Percentiles rank a stretch among this genome's conserved stretches.
These are phyloP conservation scores for Mucor ambiguus DNA, from an alignment of 371 early-diverging fungal species.

Conservation along the genomic window DNA sequence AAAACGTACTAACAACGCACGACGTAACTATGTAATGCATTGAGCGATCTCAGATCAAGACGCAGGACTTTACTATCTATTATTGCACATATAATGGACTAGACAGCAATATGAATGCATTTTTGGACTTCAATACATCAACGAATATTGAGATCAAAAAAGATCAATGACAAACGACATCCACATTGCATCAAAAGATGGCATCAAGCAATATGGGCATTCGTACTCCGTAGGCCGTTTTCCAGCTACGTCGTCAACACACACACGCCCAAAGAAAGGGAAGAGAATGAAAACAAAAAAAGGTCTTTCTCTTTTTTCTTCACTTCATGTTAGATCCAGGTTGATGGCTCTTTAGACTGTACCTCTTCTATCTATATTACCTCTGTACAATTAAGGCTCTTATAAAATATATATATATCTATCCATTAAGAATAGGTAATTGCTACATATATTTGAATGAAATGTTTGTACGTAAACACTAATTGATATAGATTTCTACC, in stretches of 20 bases:
- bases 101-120: not conserved
- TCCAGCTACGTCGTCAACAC: not conserved
- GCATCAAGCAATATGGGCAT: not conserved
- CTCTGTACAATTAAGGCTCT: not conserved
- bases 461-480: not conserved
- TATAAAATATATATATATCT: not conserved
- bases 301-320: slow-evolving; percentile 5
- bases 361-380: not conserved
- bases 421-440: not conserved
- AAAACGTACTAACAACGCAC: not conserved
- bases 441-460: not conserved
- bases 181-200: not conserved
- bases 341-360: slow-evolving; percentile 7
- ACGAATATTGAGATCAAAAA: not conserved
- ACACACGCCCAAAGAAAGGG: not conserved
- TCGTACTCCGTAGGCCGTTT: not conserved
- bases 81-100: not conserved
- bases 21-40: not conserved
- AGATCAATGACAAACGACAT: not conserved
- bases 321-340: slow-evolving; percentile 24
- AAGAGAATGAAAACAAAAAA: not conserved
- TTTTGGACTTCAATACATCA: not conserved
- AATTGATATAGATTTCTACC: not conserved
- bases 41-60: not conserved
- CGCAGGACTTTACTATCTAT: not conserved